Evolutionary conservation across 139 green algal genomes (phyloP), one percentile per base, ranked within the genome.

Genomic region (Cymbomonas tetramitiformis): DNA sequence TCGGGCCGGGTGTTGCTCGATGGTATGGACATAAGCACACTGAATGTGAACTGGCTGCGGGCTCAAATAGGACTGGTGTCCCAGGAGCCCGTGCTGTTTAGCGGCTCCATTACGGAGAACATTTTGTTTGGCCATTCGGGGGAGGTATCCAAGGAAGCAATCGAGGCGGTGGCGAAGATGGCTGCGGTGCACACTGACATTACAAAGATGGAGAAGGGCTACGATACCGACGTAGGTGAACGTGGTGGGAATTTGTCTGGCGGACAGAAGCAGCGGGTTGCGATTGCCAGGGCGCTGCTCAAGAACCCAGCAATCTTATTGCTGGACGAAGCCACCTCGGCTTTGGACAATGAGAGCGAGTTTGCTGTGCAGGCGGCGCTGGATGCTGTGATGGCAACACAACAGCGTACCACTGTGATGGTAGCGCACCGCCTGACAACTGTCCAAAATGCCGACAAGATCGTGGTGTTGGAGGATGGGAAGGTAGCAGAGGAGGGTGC

Each of bases 211-310:
- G 84, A 85, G 0, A 74, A 95, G 62, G 84, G 88, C 5, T 95
- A 94, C 63, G 47, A 69, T 31, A 96, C 89, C 0, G n/a, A 92
- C 8, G 88, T 95, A 26, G 88, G 88, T 0, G 87, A 95, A 78
- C 64, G 88, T 2, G 88, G 88, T 0, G 71, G 95, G 12, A 92
- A 88, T 69, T 74, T 94, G 19, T 83, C 68, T 41, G 84, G 84
- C 9, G 86, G 86, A 7, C 84, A 92, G 77, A 93, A 94, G 68
- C 86, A 93, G 73, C 68, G 84, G 0, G 80, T 93, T 23, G 79
- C 86, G 5, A 80, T 94, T 31, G 86, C 84, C 4, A 62, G 86
- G 51, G 80, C 77, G 2, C 76, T 87, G 49, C 56, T 87, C 18
- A 82, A 85, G 64, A 57, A 77, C 39, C 70, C 74, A 0, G 25